Evolutionary conservation across 139 green algal genomes (phyloP).

Genomic region (Picochlorum costavermella): DNA sequence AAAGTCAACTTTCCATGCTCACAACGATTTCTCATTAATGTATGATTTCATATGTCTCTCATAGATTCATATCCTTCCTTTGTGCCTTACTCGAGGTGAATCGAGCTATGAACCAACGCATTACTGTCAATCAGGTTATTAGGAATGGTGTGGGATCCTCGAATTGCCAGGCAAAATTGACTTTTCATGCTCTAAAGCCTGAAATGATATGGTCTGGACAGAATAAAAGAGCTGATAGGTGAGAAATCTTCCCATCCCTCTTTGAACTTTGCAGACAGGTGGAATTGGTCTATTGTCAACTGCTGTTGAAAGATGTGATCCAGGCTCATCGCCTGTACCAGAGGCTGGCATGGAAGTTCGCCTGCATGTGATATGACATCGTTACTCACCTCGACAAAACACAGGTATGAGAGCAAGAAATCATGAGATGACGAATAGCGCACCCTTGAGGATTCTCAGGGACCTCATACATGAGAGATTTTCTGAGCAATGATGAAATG

Average conservation of each 20-base stretch:
- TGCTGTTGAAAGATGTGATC: background rate
- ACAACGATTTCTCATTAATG: no score
- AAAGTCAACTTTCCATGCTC: no score
- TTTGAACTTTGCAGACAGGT: slow-evolving; percentile 4
- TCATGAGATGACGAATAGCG: background rate
- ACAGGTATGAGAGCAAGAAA: no score
- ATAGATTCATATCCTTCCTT: no score
- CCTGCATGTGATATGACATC: background rate
- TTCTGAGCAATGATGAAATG: background rate
- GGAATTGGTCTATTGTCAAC: slow-evolving; percentile 7
- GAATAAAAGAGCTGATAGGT: slow-evolving; percentile 10
- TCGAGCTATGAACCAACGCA: no score
- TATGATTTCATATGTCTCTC: no score
- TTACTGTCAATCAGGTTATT: no score
- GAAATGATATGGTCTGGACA: slow-evolving; percentile 3
- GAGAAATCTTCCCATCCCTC: background rate
- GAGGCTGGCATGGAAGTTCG: background rate
- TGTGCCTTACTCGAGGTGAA: no score
- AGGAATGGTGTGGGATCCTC: no score
- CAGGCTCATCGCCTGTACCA: background rate
- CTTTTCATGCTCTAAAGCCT: slow-evolving; percentile 7
- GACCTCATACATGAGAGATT: slow-evolving; percentile 11
- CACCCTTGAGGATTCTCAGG: slow-evolving; percentile 3
- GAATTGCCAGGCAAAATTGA: no score
- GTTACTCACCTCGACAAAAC: no score